Evolutionary conservation across 1,284 basidiomycete genomes (phyloP).

Genomic region (Apiotrichum sp.): DNA sequence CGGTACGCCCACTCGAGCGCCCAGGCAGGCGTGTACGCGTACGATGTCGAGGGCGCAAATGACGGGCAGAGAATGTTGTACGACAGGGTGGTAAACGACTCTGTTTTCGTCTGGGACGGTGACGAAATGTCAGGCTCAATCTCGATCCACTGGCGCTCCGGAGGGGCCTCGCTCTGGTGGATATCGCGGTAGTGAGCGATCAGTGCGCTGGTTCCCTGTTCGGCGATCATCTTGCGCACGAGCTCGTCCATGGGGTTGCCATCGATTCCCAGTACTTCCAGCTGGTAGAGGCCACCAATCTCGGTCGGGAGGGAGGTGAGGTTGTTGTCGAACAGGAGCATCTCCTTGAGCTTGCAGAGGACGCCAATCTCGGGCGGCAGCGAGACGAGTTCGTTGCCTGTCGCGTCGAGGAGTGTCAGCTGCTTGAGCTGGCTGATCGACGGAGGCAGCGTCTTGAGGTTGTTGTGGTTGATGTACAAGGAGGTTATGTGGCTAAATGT

Average conservation of each 20-base stretch:
- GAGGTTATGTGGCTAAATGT: slow-evolving; percentile 87
- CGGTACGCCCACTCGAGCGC: slow-evolving; percentile 93
- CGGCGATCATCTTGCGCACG: slow-evolving; percentile 76
- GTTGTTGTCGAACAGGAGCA: slow-evolving; percentile 94
- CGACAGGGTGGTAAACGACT: slow-evolving; percentile 71
- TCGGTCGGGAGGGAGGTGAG: slow-evolving; percentile 77
- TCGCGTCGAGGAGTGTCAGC: slow-evolving; percentile 85
- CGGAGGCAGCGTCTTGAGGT: slow-evolving; percentile 70
- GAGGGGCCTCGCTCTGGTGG: slow-evolving; percentile 57
- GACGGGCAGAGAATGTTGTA: slow-evolving; percentile 96
- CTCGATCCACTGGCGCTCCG: slow-evolving; percentile 74
- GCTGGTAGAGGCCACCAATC: slow-evolving; percentile 83
- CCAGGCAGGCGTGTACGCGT: slow-evolving; percentile 96
- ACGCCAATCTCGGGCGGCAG: slow-evolving; percentile 88
- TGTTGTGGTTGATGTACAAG: slow-evolving; percentile 97
- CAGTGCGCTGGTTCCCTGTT: slow-evolving; percentile 83
- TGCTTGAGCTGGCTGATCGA: slow-evolving; percentile 79
- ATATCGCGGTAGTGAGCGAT: slow-evolving; percentile 79
- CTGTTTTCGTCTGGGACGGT: slow-evolving; percentile 54
- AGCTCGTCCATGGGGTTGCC: slow-evolving; percentile 84
- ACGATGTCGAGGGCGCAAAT: slow-evolving; percentile 81
- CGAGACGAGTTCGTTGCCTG: slow-evolving; percentile 73
- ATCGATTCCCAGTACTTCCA: slow-evolving; percentile 89
- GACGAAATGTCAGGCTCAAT: slow-evolving; percentile 60
- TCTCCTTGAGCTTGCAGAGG: slow-evolving; percentile 80